Base-by-base conservation (phyloP, 768 basidiomycete species). In the Suillus fuscotomentosus region DNA sequence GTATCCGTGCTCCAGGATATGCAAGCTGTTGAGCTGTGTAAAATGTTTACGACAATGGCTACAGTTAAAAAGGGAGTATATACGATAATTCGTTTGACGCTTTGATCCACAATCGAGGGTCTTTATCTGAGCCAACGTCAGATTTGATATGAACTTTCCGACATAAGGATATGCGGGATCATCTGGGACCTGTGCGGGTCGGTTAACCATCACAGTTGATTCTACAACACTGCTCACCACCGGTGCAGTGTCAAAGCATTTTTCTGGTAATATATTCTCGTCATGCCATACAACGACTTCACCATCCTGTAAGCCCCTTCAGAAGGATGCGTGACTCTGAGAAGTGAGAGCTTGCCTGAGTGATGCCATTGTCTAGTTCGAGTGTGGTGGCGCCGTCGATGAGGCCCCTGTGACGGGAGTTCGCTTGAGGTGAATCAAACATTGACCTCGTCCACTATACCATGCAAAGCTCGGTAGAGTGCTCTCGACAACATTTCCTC, bases 241-340 rank as follows among this genome's bases (percentile, higher is more conserved):
- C 54, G 91, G 88, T 17, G 65, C 69, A 2, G 90, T 92, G 72
- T 94, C 92, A 27, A 71, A 68, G 73, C 92, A 93, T 73, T 93
- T 94, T 41, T 79, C 80, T 4, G 84, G 67, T 3, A 76, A 72
- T 65, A 94, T 89, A 50, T 78, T 77, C 74, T 88, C 86, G 75
- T 94, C 92, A 69, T 94, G 92, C 89, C 89, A 93, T 15, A 94
- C 89, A 48, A 94, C 80, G 17, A 90, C 87, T 56, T 83, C 82
- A 14, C 89, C 90, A 71, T 94, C 92, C 90, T 91, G 57, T 31
- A 14, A 45, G 42, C 63, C 22, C 22, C 22, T 42, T 24, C 68
- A 67, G 62, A 55, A 70, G 65, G 36, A 41, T 47, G 53, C 14
- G 24, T 20, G 45, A 8, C n/a, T 2, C 8, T 14, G 24, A 57